Conservation (phyloP, 2,329 filamentous ascomycete species). For the Ascochyta clinopodiicola region DNA sequence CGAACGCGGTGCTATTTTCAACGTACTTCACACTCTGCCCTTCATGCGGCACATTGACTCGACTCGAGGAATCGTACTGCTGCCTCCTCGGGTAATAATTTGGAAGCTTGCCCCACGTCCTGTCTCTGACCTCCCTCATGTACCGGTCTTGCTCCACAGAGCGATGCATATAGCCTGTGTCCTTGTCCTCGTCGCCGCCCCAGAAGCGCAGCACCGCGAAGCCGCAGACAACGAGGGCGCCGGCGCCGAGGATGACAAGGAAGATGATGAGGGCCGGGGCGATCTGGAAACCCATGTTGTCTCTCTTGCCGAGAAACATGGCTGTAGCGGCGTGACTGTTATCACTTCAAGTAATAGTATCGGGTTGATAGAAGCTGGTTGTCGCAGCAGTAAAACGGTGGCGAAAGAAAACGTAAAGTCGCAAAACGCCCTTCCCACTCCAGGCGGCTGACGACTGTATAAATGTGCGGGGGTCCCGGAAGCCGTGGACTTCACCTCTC, state of each 20-base stretch:
- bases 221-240: slow-evolving; percentile 25
- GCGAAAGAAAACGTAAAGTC: not conserved
- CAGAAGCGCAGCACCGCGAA: slow-evolving; percentile 34
- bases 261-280: slow-evolving; percentile 37
- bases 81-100: slow-evolving; percentile 1
- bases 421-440: not conserved
- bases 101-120: slow-evolving; percentile 30
- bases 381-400: not conserved
- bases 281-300: slow-evolving; percentile 38
- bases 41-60: slow-evolving; percentile 16
- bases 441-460: slow-evolving; percentile 3
- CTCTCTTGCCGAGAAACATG: slow-evolving; percentile 29
- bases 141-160: slow-evolving; percentile 41
- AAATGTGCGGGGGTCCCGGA: slow-evolving; percentile 12
- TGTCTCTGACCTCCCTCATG: slow-evolving; percentile 40
- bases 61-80: slow-evolving; percentile 6
- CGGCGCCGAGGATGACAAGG: slow-evolving; percentile 38
- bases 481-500: not conserved
- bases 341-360: not conserved
- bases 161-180: slow-evolving; percentile 11
- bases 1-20: not conserved
- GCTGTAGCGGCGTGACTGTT: not conserved
- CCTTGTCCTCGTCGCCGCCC: slow-evolving; percentile 16
- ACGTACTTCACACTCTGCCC: slow-evolving; percentile 19
- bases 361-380: not conserved